Evolutionary conservation across 257 asterid genomes (phyloP), one percentile per base, ranked within the genome.

Genomic region (Cinchona pubescens): DNA sequence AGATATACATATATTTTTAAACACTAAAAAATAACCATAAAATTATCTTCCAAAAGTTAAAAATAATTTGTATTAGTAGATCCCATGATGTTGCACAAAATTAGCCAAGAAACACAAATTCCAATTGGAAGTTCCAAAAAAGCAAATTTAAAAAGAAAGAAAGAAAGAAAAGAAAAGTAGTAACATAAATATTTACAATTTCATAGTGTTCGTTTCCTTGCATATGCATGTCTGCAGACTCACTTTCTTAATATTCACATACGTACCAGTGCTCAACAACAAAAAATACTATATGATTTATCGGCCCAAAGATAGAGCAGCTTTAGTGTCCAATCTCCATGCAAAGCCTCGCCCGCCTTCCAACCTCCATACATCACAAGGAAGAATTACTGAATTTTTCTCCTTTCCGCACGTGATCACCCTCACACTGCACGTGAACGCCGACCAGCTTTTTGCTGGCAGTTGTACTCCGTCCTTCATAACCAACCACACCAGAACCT

Each of bases 281-380:
- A n/a, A n/a, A n/a, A n/a, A n/a, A n/a, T 10, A 18, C 9, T 38
- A 2, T 2, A 23, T 32, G 27, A 53, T 46, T 79, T 59, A 85
- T 67, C 86, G 84, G 19, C 87, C 90, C 84, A 87, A 71, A 23
- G 90, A 78, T 14, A 93, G 92, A 10, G 97, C 96, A 27, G 96
- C 96, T 15, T 83, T 67, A 0, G 89, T 88, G 76, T 93, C 98
- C 40, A 93, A 87, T 79, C 97, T 88, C 98, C 98, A 93, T 88
- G 96, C 96, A 90, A 86, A 87, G 67, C 94, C 94, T 70, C 21
- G 58, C 8, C 97, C 96, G 35, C 87, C 74, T 4, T 82, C 92
- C 97, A 93, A 82, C 60, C 92, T 86, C 97, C 96, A 93, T 46
- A 86, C 98, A 70, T 93, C 98, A 25, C 98, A 91, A 58, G 94